These are phyloP conservation scores for Verticillium albo-atrum DNA, from an alignment of 2,329 filamentous ascomycete genomes.

Conservation along the genomic window DNA sequence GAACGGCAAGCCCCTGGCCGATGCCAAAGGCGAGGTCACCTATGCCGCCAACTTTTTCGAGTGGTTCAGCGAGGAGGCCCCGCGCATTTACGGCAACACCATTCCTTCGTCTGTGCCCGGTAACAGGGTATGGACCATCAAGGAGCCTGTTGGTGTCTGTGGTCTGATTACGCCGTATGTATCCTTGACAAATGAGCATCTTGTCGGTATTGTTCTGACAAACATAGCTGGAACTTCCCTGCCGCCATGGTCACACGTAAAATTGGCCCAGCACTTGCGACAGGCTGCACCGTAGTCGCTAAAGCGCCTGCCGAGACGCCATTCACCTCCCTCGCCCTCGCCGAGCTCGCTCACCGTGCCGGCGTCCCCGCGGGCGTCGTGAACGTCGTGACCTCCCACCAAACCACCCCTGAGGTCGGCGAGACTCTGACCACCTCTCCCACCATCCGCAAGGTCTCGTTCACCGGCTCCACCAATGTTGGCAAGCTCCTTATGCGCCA, in stretches of 20 bases:
- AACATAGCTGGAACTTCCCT: constrained; percentile 71
- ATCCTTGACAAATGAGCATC: neutral
- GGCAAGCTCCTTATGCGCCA: constrained; percentile 85
- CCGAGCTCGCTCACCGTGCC: constrained; percentile 79
- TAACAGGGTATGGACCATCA: constrained; percentile 73
- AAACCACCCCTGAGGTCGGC: constrained; percentile 79
- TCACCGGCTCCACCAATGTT: constrained; percentile 74
- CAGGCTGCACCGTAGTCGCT: constrained; percentile 90
- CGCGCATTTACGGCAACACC: constrained; percentile 67
- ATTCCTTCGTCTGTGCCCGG: constrained; percentile 66
- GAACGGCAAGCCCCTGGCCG: constrained; percentile 79
- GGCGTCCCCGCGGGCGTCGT: constrained; percentile 88
- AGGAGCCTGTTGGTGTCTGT: constrained; percentile 80
- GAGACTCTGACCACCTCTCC: constrained; percentile 71
- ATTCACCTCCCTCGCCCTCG: constrained; percentile 81
- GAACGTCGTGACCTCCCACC: constrained; percentile 76
- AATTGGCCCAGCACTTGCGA: constrained; percentile 72
- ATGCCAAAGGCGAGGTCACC: constrained; percentile 66
- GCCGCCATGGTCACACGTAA: constrained; percentile 68
- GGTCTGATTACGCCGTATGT: constrained; percentile 70
- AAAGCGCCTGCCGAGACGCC: constrained; percentile 93
- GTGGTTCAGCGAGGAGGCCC: constrained; percentile 79
- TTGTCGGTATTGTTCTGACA: neutral
- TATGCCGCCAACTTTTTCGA: constrained; percentile 75
- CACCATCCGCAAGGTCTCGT: constrained; percentile 83